These are phyloP conservation scores for Lepidium didymum DNA, from an alignment of 345 rosid species.

Conservation along the genomic window DNA sequence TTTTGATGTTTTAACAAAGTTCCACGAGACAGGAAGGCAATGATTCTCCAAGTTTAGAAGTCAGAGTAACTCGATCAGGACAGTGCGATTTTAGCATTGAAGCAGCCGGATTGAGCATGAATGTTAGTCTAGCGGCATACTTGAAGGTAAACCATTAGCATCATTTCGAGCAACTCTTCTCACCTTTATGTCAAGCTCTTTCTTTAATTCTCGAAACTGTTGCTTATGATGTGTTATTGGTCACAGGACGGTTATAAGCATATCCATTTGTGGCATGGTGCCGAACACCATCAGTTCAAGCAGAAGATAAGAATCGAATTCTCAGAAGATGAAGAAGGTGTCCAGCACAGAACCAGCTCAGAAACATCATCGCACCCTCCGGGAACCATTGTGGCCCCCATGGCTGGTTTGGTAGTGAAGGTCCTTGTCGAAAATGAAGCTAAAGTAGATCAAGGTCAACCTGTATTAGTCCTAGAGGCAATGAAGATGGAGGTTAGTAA, in stretches of 20 bases:
- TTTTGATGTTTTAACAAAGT: slow-evolving; percentile 2
- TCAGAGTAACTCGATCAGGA: slow-evolving; percentile 44
- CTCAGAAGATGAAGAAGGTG: slow-evolving; percentile 50
- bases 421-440: slow-evolving; percentile 63
- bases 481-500: slow-evolving; percentile 97
- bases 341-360: slow-evolving; percentile 43
- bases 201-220: background rate
- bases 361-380: slow-evolving; percentile 51
- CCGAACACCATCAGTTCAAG: slow-evolving; percentile 56
- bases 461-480: slow-evolving; percentile 79
- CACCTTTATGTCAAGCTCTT: background rate
- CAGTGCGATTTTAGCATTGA: slow-evolving; percentile 56
- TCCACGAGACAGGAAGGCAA: slow-evolving; percentile 43
- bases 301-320: slow-evolving; percentile 55
- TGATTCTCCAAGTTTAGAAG: slow-evolving; percentile 32
- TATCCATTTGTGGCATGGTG: slow-evolving; percentile 68
- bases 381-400: slow-evolving; percentile 73
- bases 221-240: slow-evolving; percentile 19
- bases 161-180: background rate
- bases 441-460: slow-evolving; percentile 71
- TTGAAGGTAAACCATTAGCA: slow-evolving; percentile 43
- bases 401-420: slow-evolving; percentile 95
- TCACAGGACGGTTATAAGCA: slow-evolving; percentile 59
- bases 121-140: slow-evolving; percentile 53
- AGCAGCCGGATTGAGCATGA: slow-evolving; percentile 44